phyloP scores from a whole-genome alignment of 228 moss, liverwort and hornwort genomes.

The Sphagnum magellanicum region DNA sequence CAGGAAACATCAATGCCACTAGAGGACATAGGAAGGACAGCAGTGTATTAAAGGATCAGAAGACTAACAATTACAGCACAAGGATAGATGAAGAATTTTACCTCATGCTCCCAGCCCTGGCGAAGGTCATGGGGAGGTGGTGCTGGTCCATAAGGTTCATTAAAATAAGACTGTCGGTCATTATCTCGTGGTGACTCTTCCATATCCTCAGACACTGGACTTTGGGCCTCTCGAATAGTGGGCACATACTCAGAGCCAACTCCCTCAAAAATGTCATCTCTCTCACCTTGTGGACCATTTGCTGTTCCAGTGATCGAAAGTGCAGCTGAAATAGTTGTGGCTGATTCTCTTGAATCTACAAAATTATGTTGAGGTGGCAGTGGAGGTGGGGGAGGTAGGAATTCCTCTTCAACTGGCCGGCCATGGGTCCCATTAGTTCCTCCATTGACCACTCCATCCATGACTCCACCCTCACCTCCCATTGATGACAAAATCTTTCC shows the following conservation, averaged over 20 bases:
- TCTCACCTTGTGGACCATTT: constrained; percentile 38
- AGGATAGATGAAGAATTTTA: background rate
- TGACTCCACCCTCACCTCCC: constrained; percentile 35
- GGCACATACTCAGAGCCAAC: constrained; percentile 75
- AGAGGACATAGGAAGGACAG: no score
- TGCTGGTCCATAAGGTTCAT: constrained; percentile 79
- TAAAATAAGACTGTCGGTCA: constrained; percentile 86
- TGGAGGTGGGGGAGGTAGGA: constrained; percentile 83
- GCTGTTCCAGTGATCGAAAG: constrained; percentile 6
- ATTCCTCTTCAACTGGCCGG: constrained; percentile 60
- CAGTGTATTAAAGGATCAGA: no score
- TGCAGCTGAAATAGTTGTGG: constrained; percentile 28
- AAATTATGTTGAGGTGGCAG: constrained; percentile 46
- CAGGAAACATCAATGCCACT: no score
- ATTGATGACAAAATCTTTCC: constrained; percentile 50
- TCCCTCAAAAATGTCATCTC: constrained; percentile 87
- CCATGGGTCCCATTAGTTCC: constrained; percentile 50
- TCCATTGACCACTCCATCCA: constrained; percentile 55
- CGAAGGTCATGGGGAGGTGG: constrained; percentile 26
- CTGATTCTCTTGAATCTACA: constrained; percentile 45
- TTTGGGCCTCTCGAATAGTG: constrained; percentile 45
- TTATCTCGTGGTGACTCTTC: constrained; percentile 96
- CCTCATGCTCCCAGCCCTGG: constrained; percentile 44
- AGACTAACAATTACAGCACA: no score
- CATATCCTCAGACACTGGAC: constrained; percentile 98